Evolutionary conservation across 768 basidiomycete species (phyloP).

Genomic region (Pulveroboletus sp.): DNA sequence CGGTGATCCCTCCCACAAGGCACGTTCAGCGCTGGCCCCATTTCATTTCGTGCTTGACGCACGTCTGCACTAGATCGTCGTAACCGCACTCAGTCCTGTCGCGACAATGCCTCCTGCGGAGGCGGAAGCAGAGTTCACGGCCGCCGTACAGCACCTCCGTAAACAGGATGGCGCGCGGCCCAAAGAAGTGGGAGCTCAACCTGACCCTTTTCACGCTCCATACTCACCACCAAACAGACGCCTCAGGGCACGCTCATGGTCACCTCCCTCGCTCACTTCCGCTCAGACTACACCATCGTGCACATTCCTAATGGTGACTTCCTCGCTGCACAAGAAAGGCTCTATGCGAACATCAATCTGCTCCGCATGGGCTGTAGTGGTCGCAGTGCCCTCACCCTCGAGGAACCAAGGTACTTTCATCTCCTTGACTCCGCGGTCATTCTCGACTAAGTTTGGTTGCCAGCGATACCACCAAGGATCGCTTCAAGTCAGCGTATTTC

Average conservation of each 20-base stretch:
- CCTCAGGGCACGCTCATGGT: slow-evolving; percentile 68
- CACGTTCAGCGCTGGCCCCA: slow-evolving; percentile 19
- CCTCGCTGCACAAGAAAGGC: slow-evolving; percentile 55
- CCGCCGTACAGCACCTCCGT: slow-evolving; percentile 55
- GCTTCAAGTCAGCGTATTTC: slow-evolving; percentile 69
- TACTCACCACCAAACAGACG: slow-evolving; percentile 39
- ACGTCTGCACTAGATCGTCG: slow-evolving; percentile 45
- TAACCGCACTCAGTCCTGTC: slow-evolving; percentile 51
- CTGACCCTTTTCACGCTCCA: neutral
- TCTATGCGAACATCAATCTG: slow-evolving; percentile 80
- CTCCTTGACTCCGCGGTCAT: slow-evolving; percentile 4
- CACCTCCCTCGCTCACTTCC: slow-evolving; percentile 83
- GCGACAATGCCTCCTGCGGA: slow-evolving; percentile 40
- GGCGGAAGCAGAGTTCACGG: slow-evolving; percentile 55
- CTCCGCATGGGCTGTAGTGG: slow-evolving; percentile 82
- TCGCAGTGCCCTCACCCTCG: slow-evolving; percentile 71
- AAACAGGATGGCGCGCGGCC: slow-evolving; percentile 68
- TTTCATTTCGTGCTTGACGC: slow-evolving; percentile 12
- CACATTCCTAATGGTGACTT: slow-evolving; percentile 68
- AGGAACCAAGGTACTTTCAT: slow-evolving; percentile 56
- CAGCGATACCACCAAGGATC: slow-evolving; percentile 76
- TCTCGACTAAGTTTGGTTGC: slow-evolving; percentile 9
- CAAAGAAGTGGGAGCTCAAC: slow-evolving; percentile 44
- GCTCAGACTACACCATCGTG: slow-evolving; percentile 83
- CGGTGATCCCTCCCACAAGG: slow-evolving; percentile 66